Conservation (phyloP, 1,284 basidiomycete species). For the Ustilago lituana region DNA sequence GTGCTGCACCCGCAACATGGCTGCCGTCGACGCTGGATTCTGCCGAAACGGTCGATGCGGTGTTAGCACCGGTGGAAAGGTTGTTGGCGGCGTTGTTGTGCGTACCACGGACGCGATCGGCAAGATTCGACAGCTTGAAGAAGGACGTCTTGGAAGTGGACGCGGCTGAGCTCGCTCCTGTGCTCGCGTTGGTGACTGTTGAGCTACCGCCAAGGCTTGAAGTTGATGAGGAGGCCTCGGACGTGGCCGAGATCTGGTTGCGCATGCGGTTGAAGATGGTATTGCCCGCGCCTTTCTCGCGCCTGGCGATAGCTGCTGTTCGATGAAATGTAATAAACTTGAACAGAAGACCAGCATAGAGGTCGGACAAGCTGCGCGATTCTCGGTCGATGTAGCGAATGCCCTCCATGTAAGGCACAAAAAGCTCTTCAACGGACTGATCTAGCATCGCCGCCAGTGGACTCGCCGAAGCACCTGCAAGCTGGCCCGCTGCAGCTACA, state of each 20-base stretch:
- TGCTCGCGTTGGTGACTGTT: conserved; percentile 14
- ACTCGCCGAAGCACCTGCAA: conserved; percentile 47
- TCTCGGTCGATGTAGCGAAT: conserved; percentile 91
- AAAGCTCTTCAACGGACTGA: conserved; percentile 93
- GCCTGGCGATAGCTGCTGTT: conserved; percentile 20
- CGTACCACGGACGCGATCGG: conserved; percentile 57
- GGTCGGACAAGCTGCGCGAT: conserved; percentile 82
- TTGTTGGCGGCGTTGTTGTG: conserved; percentile 11
- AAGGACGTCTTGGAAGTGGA: conserved; percentile 49
- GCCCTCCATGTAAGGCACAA: conserved; percentile 88
- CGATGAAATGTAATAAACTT: conserved; percentile 88
- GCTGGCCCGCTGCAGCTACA: conserved; percentile 40
- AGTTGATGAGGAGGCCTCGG: conserved; percentile 68
- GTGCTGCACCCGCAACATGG: conserved; percentile 3
- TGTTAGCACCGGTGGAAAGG: background rate
- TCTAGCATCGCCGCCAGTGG: conserved; percentile 79
- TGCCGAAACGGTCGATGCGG: conserved; percentile 8
- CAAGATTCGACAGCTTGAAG: conserved; percentile 61
- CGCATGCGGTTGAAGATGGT: conserved; percentile 90
- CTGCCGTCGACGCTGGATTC: conserved; percentile 23
- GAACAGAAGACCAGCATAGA: conserved; percentile 80
- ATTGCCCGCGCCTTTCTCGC: conserved; percentile 68
- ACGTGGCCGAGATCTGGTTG: conserved; percentile 83
- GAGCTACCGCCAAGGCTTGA: conserved; percentile 25
- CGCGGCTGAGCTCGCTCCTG: conserved; percentile 28